phyloP scores from a whole-genome alignment of 2,329 filamentous ascomycete species.

The Penicillium brevicompactum region DNA sequence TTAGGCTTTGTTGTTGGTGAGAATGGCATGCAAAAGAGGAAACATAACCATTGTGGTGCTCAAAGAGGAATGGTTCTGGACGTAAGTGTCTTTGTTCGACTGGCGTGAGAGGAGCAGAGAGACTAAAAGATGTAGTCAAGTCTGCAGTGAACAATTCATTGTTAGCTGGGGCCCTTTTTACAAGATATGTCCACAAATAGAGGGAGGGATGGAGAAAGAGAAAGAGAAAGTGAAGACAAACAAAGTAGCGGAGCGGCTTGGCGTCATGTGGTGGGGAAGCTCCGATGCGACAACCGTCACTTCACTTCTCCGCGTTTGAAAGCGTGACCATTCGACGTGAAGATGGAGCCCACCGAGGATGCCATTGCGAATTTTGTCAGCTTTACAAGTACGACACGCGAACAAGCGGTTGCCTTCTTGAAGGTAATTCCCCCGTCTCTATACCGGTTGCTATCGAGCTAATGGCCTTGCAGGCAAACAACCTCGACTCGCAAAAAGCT shows the following conservation, averaged over 20 bases:
- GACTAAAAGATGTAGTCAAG: background rate
- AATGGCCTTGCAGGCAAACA: conserved; percentile 42
- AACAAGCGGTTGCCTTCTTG: conserved; percentile 44
- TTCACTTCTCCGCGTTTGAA: background rate
- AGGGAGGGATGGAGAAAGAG: background rate
- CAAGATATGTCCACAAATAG: background rate
- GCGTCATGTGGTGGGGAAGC: conserved; percentile 32
- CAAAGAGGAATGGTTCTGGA: background rate
- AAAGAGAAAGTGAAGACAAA: conserved; percentile 5
- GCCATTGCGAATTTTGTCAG: conserved; percentile 44
- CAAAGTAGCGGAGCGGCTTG: conserved; percentile 18
- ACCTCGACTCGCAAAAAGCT: conserved; percentile 47
- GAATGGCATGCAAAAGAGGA: background rate
- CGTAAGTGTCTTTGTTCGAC: background rate
- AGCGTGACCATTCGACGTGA: background rate
- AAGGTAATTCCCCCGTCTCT: conserved; percentile 32
- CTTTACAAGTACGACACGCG: conserved; percentile 43
- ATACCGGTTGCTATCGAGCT: conserved; percentile 4
- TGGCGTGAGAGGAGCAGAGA: background rate
- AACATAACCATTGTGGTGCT: background rate
- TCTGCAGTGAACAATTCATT: background rate
- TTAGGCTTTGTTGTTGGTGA: background rate
- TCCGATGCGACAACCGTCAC: conserved; percentile 11
- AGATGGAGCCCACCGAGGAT: conserved; percentile 45
- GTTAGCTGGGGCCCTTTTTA: background rate